These are phyloP conservation scores for Allium sativum DNA, from an alignment of 106 monocot genomes.

Conservation along the genomic window DNA sequence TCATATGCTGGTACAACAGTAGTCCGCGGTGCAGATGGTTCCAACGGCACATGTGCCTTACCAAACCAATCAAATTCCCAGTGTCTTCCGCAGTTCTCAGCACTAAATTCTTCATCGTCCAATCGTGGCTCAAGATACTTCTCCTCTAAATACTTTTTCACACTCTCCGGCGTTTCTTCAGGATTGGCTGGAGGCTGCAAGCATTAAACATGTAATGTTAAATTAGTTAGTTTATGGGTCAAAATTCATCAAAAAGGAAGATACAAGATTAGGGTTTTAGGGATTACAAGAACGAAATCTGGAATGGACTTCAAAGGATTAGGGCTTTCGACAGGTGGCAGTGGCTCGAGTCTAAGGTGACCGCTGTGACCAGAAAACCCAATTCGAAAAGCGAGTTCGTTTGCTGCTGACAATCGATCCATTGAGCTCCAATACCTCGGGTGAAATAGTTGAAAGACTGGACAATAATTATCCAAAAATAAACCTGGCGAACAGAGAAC, in stretches of 20 bases:
- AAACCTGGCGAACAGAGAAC: too few relatives aligned
- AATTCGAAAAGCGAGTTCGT: constrained; percentile 57
- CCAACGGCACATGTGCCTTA: constrained; percentile 43
- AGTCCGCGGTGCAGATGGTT: constrained; percentile 49
- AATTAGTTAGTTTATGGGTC: too few relatives aligned
- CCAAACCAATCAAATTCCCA: constrained; percentile 97
- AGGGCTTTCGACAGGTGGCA: constrained; percentile 45
- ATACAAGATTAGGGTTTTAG: background rate
- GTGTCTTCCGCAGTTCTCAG: constrained; percentile 43
- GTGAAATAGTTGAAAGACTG: too few relatives aligned
- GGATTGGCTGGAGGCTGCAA: constrained; percentile 81
- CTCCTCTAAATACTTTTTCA: constrained; percentile 58
- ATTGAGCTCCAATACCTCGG: constrained; percentile 3
- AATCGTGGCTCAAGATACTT: constrained; percentile 61
- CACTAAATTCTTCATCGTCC: constrained; percentile 57
- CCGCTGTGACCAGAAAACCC: constrained; percentile 92
- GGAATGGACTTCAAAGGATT: constrained; percentile 38
- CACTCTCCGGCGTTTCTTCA: constrained; percentile 44
- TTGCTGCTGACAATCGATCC: constrained; percentile 43
- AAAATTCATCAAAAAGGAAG: too few relatives aligned
- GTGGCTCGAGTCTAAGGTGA: constrained; percentile 82
- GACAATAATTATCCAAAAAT: too few relatives aligned
- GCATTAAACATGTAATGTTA: background rate
- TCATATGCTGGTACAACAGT: constrained; percentile 62
- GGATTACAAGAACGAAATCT: constrained; percentile 63